Evolutionary conservation across 768 basidiomycete species (phyloP).

Genomic region (Termitomyces bulborhizus): DNA sequence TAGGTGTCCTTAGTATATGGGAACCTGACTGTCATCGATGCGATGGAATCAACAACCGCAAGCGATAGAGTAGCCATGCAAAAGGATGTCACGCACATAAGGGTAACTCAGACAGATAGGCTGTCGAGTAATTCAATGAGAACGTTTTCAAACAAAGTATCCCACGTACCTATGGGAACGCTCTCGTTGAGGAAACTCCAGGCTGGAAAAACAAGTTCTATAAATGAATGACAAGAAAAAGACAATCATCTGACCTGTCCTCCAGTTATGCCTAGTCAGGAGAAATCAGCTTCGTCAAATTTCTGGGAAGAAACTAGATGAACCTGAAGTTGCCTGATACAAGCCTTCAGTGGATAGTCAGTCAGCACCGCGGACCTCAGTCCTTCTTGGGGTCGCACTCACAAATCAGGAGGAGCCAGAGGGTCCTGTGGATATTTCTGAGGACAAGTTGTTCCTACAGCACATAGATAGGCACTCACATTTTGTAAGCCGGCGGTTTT

Average conservation of each 20-base stretch:
- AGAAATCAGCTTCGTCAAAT: neutral
- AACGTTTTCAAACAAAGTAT: neutral
- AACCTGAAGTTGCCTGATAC: conserved; percentile 39
- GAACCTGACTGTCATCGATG: conserved; percentile 40
- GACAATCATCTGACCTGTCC: conserved; percentile 28
- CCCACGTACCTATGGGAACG: conserved; percentile 30
- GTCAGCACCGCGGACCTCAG: neutral
- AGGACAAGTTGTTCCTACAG: neutral
- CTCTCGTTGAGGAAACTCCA: conserved; percentile 38
- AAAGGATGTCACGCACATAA: conserved; percentile 17
- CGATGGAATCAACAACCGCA: neutral
- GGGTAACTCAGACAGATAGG: conserved; percentile 38
- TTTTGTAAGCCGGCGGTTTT: conserved; percentile 50
- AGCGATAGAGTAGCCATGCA: neutral
- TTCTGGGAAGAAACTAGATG: neutral
- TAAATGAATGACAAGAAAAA: neutral
- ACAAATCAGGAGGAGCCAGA: conserved; percentile 38
- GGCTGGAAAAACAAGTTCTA: conserved; percentile 19
- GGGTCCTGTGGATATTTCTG: conserved; percentile 25
- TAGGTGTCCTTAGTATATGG: conserved; percentile 57
- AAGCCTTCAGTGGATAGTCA: conserved; percentile 19
- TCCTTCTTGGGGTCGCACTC: conserved; percentile 13
- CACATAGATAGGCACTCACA: conserved; percentile 19
- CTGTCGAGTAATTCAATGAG: conserved; percentile 15
- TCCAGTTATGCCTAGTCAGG: conserved; percentile 36